A percentile compares a stretch with the other conserved stretches of the same genome.
These are phyloP conservation scores for Sophora flavescens DNA, from an alignment of 306 rosid genomes.

Conservation along the genomic window DNA sequence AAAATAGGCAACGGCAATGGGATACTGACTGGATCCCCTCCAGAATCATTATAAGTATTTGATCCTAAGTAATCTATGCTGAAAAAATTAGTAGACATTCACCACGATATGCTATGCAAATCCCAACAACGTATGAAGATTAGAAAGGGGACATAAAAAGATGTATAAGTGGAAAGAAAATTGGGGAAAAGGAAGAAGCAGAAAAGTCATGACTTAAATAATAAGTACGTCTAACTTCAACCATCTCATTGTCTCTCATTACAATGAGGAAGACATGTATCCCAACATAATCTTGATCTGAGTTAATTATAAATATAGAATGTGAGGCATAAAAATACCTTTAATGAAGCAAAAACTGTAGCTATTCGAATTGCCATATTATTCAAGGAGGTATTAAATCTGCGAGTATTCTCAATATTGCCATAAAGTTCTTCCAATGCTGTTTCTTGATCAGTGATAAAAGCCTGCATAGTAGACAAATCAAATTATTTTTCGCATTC, in stretches of 20 bases:
- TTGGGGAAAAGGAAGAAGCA: neutral
- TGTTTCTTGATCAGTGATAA: slow-evolving; percentile 82
- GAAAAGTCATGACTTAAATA: slow-evolving; percentile 6
- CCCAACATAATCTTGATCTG: slow-evolving; percentile 18
- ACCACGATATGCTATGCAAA: neutral
- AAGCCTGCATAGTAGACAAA: slow-evolving; percentile 65
- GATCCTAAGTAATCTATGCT: neutral
- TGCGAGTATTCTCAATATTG: slow-evolving; percentile 62
- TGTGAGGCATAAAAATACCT: slow-evolving; percentile 54
- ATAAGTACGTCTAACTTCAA: neutral
- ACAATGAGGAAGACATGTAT: neutral
- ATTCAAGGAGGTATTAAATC: slow-evolving; percentile 68
- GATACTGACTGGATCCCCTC: neutral
- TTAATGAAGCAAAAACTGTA: slow-evolving; percentile 92
- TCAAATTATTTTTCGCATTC: slow-evolving; percentile 17
- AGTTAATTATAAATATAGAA: slow-evolving; percentile 19
- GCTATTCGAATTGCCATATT: slow-evolving; percentile 86
- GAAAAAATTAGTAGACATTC: neutral
- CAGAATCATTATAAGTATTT: neutral
- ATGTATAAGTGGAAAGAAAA: neutral
- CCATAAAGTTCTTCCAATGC: slow-evolving; percentile 85
- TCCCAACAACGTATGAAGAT: neutral
- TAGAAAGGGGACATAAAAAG: neutral
- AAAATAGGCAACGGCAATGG: neutral
- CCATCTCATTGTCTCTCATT: slow-evolving; percentile 9